Evolutionary conservation across 352 stramenopile genomes (phyloP).

Genomic region (Phytophthora uliginosa): DNA sequence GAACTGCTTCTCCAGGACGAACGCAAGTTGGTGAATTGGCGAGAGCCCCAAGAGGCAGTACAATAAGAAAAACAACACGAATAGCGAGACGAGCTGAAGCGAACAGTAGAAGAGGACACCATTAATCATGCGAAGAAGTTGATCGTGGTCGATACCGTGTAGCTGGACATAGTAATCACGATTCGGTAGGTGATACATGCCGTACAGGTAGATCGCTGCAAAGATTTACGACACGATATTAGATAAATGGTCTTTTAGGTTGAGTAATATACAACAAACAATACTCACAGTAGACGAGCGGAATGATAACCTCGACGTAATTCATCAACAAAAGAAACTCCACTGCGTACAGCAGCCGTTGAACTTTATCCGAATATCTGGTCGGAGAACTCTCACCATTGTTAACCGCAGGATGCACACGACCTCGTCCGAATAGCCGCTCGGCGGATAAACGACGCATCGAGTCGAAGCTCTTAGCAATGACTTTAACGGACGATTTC

Average conservation of each 20-base stretch:
- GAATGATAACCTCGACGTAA: constrained; percentile 2
- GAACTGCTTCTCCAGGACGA: background rate
- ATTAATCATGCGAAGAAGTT: background rate
- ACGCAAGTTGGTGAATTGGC: background rate
- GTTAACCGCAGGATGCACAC: background rate
- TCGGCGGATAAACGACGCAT: background rate
- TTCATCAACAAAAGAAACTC: background rate
- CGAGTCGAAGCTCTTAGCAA: background rate
- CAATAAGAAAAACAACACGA: background rate
- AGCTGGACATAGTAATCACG: background rate
- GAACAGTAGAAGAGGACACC: background rate
- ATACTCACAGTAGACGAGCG: background rate
- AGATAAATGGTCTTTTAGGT: background rate
- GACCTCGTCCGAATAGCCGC: background rate
- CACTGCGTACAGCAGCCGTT: background rate
- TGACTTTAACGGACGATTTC: background rate
- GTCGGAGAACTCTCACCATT: background rate
- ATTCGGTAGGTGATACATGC: background rate
- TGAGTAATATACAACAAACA: background rate
- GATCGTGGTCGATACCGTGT: background rate
- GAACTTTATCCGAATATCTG: background rate
- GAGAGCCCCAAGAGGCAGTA: background rate
- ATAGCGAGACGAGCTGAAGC: background rate
- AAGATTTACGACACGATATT: background rate
- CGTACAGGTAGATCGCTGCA: background rate